Evolutionary conservation across 2,329 filamentous ascomycete species (phyloP).

Genomic region (Cytospora schulzeri): DNA sequence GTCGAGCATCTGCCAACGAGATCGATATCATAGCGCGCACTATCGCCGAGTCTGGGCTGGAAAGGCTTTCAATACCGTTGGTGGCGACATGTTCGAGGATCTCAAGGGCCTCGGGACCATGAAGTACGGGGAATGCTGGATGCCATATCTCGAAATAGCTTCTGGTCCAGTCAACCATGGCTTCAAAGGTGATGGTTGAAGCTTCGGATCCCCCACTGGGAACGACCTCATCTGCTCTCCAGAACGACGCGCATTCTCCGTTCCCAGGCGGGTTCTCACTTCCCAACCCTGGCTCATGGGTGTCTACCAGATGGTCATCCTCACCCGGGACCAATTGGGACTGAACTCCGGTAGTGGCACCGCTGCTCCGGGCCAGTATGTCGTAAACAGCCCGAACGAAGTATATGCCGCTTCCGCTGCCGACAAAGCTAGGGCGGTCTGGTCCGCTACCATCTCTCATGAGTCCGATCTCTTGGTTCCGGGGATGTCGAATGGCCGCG

Average conservation of each 20-base stretch:
- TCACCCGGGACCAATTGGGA: conserved; percentile 56
- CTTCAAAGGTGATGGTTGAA: conserved; percentile 45
- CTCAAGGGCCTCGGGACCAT: conserved; percentile 53
- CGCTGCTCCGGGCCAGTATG: conserved; percentile 41
- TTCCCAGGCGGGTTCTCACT: conserved; percentile 28
- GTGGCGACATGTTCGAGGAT: conserved; percentile 47
- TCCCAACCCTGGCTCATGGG: conserved; percentile 5
- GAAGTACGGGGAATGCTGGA: conserved; percentile 57
- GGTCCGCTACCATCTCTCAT: conserved; percentile 51
- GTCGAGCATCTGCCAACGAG: conserved; percentile 54
- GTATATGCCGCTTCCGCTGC: conserved; percentile 61
- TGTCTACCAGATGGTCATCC: conserved; percentile 51
- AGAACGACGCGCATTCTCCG: conserved; percentile 35
- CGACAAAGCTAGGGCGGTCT: conserved; percentile 56
- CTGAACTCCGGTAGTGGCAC: conserved; percentile 29
- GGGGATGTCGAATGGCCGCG: conserved; percentile 9
- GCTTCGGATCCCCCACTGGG: conserved; percentile 6
- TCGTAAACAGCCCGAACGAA: conserved; percentile 59
- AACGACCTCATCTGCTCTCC: conserved; percentile 41
- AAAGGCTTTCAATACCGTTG: conserved; percentile 39
- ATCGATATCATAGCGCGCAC: conserved; percentile 52
- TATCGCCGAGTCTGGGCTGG: conserved; percentile 19
- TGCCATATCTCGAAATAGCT: conserved; percentile 63
- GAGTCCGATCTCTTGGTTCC: conserved; percentile 38
- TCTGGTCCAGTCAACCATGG: conserved; percentile 51